Evolutionary conservation across 768 basidiomycete species (phyloP), one percentile per base, ranked within the genome.

Genomic region (Tephrocybe rancida): DNA sequence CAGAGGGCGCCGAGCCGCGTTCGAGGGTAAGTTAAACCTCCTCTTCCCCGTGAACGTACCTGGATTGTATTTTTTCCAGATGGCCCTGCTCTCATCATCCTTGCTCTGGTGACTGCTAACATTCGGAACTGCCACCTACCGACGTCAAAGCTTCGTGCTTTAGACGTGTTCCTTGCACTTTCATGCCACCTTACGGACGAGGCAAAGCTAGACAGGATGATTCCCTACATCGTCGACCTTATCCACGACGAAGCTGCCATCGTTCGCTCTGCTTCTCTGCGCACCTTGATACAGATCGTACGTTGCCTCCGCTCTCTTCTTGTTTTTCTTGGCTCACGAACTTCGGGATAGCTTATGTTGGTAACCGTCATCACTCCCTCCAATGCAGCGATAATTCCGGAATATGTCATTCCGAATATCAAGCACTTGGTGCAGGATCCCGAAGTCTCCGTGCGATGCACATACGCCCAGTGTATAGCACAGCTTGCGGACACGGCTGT

Each of bases 351-450:
- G 64, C 57, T 65, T 18, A 63, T 65, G 58, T 57, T 63, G 34
- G 64, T 65, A 16, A 65, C 62, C 2, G 64, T 65, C 11, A 63
- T 65, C 13, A 63, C 64, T 16, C 64, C 64, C 27, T 65, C 64
- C 5, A 69, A 73, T 59, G 77, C 75, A 6, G 74, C 91, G 7
- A 90, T 98, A 22, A 90, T 98, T 63, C 91, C 95, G 0, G 95
- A 98, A 69, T 99, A 98, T 67, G 90, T 98, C 60, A 84, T 98
- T 25, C 95, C 95, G 1, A 92, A 97, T 64, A 83, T 93, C 62
- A 82, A 84, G 30, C 86, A 92, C 56, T 78, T 99, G 6, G 82
- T 89, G 0, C 81, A 84, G 45, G 97, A 98, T 64, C 76, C 86
- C 1, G 95, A 98, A 59, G 80, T 93, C 0, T 87, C 86, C n/a